A percentile compares a stretch with the other conserved stretches of the same genome.
These are phyloP conservation scores for Cunninghamia lanceolata DNA, from an alignment of 75 land plant species.

Conservation along the genomic window DNA sequence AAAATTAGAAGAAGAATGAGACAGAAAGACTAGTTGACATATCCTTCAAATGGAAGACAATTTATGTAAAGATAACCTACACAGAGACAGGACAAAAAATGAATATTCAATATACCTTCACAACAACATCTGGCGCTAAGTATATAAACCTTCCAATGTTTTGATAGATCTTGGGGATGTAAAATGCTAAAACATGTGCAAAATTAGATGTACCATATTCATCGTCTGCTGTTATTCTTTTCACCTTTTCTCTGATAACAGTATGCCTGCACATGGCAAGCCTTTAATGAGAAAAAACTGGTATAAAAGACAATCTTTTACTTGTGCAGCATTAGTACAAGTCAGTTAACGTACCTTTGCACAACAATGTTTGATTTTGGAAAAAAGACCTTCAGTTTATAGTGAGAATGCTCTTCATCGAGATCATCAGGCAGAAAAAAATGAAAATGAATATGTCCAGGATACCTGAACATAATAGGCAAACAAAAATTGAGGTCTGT, in stretches of 20 bases:
- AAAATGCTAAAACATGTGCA: slow-evolving; percentile 43
- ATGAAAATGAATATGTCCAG: slow-evolving; percentile 25
- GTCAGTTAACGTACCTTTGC: slow-evolving; percentile 20
- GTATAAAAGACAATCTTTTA: background rate
- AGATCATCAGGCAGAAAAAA: slow-evolving; percentile 30
- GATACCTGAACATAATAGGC: slow-evolving; percentile 18
- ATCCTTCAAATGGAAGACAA: background rate
- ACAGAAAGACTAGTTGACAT: background rate
- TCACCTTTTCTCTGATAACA: slow-evolving; percentile 24
- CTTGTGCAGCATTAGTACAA: background rate
- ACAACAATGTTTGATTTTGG: slow-evolving; percentile 32
- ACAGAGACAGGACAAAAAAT: background rate
- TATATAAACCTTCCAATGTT: slow-evolving; percentile 39
- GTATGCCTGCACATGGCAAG: slow-evolving; percentile 22
- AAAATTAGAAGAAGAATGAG: background rate
- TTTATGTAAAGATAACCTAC: background rate
- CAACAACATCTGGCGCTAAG: slow-evolving; percentile 39
- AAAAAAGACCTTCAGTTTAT: slow-evolving; percentile 26
- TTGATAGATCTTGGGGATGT: slow-evolving; percentile 32
- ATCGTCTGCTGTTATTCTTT: background rate
- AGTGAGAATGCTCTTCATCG: slow-evolving; percentile 21
- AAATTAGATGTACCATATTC: background rate
- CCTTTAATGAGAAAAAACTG: background rate
- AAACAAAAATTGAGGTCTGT: background rate
- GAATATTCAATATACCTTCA: background rate